Percentiles rank a stretch among this genome's conserved stretches.
phyloP scores from a whole-genome alignment of 23 red algal genomes.

The Gracilaria caudata region DNA sequence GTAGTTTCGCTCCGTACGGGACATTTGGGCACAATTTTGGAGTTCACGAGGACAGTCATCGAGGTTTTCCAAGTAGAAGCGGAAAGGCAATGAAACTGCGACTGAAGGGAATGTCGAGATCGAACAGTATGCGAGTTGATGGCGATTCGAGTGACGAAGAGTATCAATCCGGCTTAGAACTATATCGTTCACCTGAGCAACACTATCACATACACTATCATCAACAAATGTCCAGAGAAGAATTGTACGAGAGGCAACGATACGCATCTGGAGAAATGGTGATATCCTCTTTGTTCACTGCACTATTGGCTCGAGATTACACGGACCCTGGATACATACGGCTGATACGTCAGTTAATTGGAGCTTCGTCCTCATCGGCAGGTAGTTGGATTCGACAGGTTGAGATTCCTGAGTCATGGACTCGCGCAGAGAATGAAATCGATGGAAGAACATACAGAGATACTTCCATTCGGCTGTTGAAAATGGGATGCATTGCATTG shows the following conservation, averaged over 20 bases:
- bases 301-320: conserved; percentile 69
- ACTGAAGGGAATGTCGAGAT: conserved; percentile 58
- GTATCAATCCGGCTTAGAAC: conserved; percentile 1
- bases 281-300: conserved; percentile 71
- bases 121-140: conserved; percentile 66
- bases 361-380: conserved; percentile 35
- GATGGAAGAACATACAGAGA: conserved; percentile 51
- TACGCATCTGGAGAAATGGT: conserved; percentile 89
- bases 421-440: conserved; percentile 33
- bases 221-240: conserved; percentile 56
- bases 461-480: conserved; percentile 22
- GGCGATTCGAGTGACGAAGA: conserved; percentile 62
- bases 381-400: conserved; percentile 67
- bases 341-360: conserved; percentile 64
- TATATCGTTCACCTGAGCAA: conserved; percentile 41
- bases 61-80: conserved; percentile 36
- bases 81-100: conserved; percentile 24
- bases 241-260: conserved; percentile 74
- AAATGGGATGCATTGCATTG: conserved; percentile 43
- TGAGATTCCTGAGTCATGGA: conserved; percentile 66
- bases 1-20: conserved; percentile 30
- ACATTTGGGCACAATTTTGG: conserved; percentile 30
- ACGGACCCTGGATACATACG: conserved; percentile 71
- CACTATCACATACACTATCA: conserved; percentile 50
- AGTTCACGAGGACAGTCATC: not conserved